phyloP scores from a whole-genome alignment of 2,329 filamentous ascomycete species.

The Botryosphaeria agaves region DNA sequence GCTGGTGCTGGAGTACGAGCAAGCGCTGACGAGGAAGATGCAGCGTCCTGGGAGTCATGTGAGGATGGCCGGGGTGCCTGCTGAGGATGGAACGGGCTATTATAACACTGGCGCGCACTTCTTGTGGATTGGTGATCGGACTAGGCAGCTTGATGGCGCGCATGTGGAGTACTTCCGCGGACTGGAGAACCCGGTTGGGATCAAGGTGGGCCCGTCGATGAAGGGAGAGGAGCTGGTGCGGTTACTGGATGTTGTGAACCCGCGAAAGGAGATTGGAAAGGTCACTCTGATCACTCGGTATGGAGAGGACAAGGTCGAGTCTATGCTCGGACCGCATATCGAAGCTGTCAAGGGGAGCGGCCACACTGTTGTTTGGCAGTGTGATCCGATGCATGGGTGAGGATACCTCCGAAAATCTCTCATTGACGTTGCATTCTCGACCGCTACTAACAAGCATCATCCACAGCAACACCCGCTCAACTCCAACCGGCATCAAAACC shows the following conservation, averaged over 20 bases:
- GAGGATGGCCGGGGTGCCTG: constrained; percentile 10
- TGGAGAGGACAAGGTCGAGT: constrained; percentile 58
- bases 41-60: too few species aligned
- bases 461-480: constrained; percentile 40
- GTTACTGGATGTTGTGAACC: constrained; percentile 76
- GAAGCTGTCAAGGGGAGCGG: constrained; percentile 68
- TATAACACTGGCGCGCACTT: constrained; percentile 95
- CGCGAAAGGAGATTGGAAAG: constrained; percentile 66
- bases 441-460: background rate
- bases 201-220: constrained; percentile 89
- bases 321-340: constrained; percentile 71
- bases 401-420: constrained; percentile 4
- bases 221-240: constrained; percentile 55
- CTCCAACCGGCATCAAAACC: constrained; percentile 71
- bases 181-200: constrained; percentile 85
- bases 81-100: constrained; percentile 41
- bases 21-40: constrained; percentile 63
- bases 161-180: constrained; percentile 97
- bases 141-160: constrained; percentile 77
- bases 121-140: constrained; percentile 96
- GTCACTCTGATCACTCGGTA: constrained; percentile 94
- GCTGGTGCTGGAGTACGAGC: constrained; percentile 84
- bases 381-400: constrained; percentile 91
- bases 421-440: too few species aligned
- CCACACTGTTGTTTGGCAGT: constrained; percentile 81